These are phyloP conservation scores for Dichotomocladium elegans DNA, from an alignment of 371 early-diverging fungal genomes.

Conservation along the genomic window DNA sequence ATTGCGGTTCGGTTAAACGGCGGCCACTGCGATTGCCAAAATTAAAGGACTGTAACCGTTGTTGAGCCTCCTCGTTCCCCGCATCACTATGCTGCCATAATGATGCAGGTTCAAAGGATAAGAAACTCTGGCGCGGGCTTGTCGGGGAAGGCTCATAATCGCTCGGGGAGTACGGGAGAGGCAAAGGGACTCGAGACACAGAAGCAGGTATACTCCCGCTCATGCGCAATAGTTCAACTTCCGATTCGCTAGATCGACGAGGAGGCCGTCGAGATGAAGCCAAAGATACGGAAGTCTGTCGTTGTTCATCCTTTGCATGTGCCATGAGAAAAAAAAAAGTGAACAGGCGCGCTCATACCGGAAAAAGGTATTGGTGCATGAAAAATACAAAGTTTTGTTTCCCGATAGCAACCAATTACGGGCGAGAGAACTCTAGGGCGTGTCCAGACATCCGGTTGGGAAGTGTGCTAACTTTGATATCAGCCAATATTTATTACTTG, in stretches of 20 bases:
- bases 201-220: background rate
- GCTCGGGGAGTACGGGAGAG: constrained; percentile 40
- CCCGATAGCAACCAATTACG: too few relatives aligned
- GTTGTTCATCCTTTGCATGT: too few relatives aligned
- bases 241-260: constrained; percentile 9
- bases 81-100: constrained; percentile 3
- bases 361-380: too few relatives aligned
- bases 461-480: too few relatives aligned
- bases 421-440: too few relatives aligned
- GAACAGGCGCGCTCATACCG: too few relatives aligned
- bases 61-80: background rate
- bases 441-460: too few relatives aligned
- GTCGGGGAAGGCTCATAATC: constrained; percentile 37
- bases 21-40: constrained; percentile 25
- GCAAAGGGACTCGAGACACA: constrained; percentile 32
- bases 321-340: too few relatives aligned
- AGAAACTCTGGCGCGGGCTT: constrained; percentile 31
- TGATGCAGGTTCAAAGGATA: constrained; percentile 3
- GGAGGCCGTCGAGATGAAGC: background rate
- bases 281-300: too few relatives aligned
- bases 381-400: too few relatives aligned
- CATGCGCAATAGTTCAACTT: background rate
- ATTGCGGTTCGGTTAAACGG: constrained; percentile 9
- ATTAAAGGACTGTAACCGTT: background rate
- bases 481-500: too few relatives aligned